phyloP scores from a whole-genome alignment of 345 rosid genomes.

The Carallia pectinifolia region DNA sequence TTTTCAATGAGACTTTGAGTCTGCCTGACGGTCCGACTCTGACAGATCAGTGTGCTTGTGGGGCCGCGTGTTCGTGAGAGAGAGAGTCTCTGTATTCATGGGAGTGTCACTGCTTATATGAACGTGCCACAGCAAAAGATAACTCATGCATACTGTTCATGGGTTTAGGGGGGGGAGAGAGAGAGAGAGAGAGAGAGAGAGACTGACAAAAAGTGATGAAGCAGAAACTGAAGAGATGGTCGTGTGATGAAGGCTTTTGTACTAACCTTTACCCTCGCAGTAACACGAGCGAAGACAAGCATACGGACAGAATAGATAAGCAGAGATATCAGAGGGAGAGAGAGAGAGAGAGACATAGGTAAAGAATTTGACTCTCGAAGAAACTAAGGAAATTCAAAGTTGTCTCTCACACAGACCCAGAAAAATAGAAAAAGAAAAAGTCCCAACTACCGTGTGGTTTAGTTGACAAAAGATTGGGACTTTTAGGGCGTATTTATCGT shows the following conservation, averaged over 20 bases:
- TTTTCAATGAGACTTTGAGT: neutral
- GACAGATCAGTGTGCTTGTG: no score
- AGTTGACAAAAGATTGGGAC: no score
- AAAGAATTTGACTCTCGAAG: conserved; percentile 30
- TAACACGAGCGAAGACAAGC: no score
- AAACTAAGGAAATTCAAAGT: conserved; percentile 34
- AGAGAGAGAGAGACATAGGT: neutral
- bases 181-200: neutral
- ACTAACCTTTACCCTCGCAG: neutral
- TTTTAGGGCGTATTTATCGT: no score
- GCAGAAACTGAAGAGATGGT: conserved; percentile 23
- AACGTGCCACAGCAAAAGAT: neutral
- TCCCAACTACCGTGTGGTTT: no score
- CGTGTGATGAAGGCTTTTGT: conserved; percentile 31
- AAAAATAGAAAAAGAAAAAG: neutral
- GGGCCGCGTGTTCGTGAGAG: no score
- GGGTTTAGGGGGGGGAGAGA: neutral
- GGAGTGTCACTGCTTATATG: neutral
- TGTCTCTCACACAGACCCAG: conserved; percentile 9
- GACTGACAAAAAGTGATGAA: conserved; percentile 41
- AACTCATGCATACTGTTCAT: neutral
- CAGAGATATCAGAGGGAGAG: neutral
- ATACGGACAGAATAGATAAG: neutral
- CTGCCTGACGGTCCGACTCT: neutral
- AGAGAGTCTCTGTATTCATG: neutral